Percentiles rank a stretch among this genome's conserved stretches.
Conservation (phyloP, 1,284 basidiomycete genomes). For the Somion occarium region DNA sequence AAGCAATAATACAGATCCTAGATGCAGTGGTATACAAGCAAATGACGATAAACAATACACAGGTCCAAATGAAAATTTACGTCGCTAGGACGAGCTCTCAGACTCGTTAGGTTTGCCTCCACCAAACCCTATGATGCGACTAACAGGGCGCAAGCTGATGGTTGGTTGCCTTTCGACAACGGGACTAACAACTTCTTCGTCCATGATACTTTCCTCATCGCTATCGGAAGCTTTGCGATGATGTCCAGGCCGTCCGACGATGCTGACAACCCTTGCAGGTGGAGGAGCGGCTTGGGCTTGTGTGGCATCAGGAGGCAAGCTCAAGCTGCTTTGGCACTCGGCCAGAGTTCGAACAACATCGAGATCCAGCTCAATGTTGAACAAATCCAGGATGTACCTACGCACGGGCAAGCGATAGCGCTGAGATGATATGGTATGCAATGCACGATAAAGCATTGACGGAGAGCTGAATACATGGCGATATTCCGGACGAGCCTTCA, state of each 20-base stretch:
- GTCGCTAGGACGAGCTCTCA: no score
- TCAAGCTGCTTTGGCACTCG: constrained; percentile 44
- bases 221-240: constrained; percentile 48
- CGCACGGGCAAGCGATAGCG: constrained; percentile 89
- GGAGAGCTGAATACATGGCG: constrained; percentile 75
- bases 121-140: constrained; percentile 57
- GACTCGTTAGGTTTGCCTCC: no score
- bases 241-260: constrained; percentile 49
- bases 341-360: constrained; percentile 49
- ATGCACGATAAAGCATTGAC: constrained; percentile 75
- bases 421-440: constrained; percentile 83
- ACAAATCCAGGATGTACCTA: constrained; percentile 89
- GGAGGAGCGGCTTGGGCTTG: constrained; percentile 8
- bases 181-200: constrained; percentile 31
- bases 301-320: constrained; percentile 16
- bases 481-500: constrained; percentile 78
- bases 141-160: constrained; percentile 54
- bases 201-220: constrained; percentile 55
- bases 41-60: no score
- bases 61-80: no score
- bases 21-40: no score
- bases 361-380: constrained; percentile 73
- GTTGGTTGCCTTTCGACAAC: background rate
- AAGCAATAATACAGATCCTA: no score
- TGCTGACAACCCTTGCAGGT: constrained; percentile 42